Conservation (phyloP, 1,284 basidiomycete genomes). For the Xanthoconium separans region DNA sequence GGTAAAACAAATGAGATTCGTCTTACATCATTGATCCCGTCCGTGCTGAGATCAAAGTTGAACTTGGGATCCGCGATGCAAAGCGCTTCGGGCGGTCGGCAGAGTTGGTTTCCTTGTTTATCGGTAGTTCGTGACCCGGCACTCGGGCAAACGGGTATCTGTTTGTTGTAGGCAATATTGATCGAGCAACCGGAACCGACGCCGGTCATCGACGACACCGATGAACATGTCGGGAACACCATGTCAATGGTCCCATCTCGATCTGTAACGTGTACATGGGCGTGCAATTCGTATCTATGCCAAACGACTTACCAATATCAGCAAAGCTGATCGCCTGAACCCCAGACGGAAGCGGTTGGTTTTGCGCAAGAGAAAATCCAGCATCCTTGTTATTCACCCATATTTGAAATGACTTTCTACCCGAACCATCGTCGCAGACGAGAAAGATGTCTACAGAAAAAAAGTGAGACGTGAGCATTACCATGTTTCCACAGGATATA, state of each 20-base stretch:
- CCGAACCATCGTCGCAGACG: slow-evolving; percentile 69
- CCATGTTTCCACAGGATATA: neutral
- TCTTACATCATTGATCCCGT: slow-evolving; percentile 57
- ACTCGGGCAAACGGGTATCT: slow-evolving; percentile 77
- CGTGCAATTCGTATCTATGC: neutral
- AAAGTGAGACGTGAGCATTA: slow-evolving; percentile 1
- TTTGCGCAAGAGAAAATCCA: slow-evolving; percentile 72
- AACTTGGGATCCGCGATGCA: slow-evolving; percentile 84
- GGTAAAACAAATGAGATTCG: neutral
- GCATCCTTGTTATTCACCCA: slow-evolving; percentile 84
- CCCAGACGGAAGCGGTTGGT: slow-evolving; percentile 73
- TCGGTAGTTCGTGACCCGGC: slow-evolving; percentile 45
- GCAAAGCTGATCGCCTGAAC: slow-evolving; percentile 85
- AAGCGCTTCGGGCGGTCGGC: slow-evolving; percentile 77
- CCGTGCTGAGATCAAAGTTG: slow-evolving; percentile 66
- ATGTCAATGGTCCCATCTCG: slow-evolving; percentile 97
- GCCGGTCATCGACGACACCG: slow-evolving; percentile 64
- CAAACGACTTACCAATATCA: slow-evolving; percentile 71
- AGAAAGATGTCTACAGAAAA: slow-evolving; percentile 88
- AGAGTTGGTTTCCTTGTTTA: slow-evolving; percentile 54
- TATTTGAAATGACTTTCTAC: slow-evolving; percentile 75
- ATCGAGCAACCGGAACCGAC: slow-evolving; percentile 77
- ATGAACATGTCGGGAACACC: slow-evolving; percentile 84
- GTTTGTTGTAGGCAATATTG: slow-evolving; percentile 93
- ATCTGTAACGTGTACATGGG: slow-evolving; percentile 46